Percentiles rank a stretch among this genome's conserved stretches.
Evolutionary conservation across 2,329 filamentous ascomycete species (phyloP).

Genomic region (Fusarium stilboides): DNA sequence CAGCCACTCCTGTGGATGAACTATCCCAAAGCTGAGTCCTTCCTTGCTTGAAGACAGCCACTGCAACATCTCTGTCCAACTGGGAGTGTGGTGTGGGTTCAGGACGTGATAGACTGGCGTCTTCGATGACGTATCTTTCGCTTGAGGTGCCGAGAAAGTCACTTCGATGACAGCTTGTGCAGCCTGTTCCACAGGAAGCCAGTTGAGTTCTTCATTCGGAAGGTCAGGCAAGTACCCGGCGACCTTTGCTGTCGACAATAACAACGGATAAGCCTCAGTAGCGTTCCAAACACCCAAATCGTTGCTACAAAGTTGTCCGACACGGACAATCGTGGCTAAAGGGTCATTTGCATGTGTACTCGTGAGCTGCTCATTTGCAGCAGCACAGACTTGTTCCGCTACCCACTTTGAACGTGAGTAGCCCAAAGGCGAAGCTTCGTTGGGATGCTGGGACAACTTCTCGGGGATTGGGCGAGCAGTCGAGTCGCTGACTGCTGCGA

Average conservation of each 20-base stretch:
- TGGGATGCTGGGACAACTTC: constrained; percentile 23
- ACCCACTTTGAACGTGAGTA: constrained; percentile 62
- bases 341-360: accelerated
- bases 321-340: constrained; percentile 56
- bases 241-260: constrained; percentile 63
- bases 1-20: constrained; percentile 36
- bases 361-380: constrained; percentile 51
- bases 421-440: constrained; percentile 56
- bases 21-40: constrained; percentile 10
- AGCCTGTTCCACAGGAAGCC: constrained; percentile 64
- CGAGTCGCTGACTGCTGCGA: constrained; percentile 59
- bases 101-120: constrained; percentile 45
- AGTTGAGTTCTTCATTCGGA: constrained; percentile 58
- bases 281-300: constrained; percentile 65
- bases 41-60: constrained; percentile 30
- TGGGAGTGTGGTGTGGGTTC: constrained; percentile 38
- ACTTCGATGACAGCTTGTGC: constrained; percentile 60
- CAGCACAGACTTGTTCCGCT: constrained; percentile 56
- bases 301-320: constrained; percentile 68
- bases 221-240: constrained; percentile 54
- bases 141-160: background rate
- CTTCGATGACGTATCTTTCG: accelerated
- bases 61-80: constrained; percentile 42
- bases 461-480: constrained; percentile 54
- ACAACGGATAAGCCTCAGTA: constrained; percentile 67